Conservation (phyloP, 2,329 filamentous ascomycete genomes). For the Leptographium procerum region DNA sequence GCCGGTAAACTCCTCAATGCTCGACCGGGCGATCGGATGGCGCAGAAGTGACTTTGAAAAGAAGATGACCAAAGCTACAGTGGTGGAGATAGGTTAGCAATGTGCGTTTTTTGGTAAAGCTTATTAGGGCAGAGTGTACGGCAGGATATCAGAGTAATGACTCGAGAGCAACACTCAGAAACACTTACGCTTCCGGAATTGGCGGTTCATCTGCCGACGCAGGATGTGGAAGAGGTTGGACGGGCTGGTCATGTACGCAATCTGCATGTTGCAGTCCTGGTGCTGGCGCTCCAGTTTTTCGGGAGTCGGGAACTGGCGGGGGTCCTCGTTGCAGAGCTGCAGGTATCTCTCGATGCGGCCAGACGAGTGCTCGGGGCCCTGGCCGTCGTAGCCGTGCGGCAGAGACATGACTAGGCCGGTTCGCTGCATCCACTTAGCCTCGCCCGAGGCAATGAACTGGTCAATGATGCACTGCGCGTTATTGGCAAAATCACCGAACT, state of each 20-base stretch:
- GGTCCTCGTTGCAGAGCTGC: constrained; percentile 95
- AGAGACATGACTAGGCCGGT: constrained; percentile 93
- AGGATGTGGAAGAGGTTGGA: constrained; percentile 95
- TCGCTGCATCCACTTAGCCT: constrained; percentile 97
- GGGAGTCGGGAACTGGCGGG: constrained; percentile 74
- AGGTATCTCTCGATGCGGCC: constrained; percentile 95
- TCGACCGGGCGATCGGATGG: constrained; percentile 82
- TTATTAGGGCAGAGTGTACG: not conserved
- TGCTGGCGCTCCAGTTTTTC: constrained; percentile 94
- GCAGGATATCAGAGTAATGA: not conserved
- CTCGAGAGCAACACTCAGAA: not conserved
- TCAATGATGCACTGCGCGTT: constrained; percentile 98
- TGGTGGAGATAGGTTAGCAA: constrained; percentile 12
- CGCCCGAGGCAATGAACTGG: constrained; percentile 95
- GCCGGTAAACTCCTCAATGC: constrained; percentile 81
- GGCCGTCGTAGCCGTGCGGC: constrained; percentile 94
- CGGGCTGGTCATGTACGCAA: constrained; percentile 93
- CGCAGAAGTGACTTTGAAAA: constrained; percentile 96
- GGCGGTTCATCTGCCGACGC: constrained; percentile 93
- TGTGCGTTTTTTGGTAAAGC: too few relatives aligned
- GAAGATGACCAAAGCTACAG: constrained; percentile 79
- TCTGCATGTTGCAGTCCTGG: constrained; percentile 99
- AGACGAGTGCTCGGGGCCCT: constrained; percentile 96
- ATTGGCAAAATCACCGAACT: constrained; percentile 99
- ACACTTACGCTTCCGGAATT: constrained; percentile 93